Conservation (phyloP, 345 rosid genomes). For the Brassica rapa region DNA sequence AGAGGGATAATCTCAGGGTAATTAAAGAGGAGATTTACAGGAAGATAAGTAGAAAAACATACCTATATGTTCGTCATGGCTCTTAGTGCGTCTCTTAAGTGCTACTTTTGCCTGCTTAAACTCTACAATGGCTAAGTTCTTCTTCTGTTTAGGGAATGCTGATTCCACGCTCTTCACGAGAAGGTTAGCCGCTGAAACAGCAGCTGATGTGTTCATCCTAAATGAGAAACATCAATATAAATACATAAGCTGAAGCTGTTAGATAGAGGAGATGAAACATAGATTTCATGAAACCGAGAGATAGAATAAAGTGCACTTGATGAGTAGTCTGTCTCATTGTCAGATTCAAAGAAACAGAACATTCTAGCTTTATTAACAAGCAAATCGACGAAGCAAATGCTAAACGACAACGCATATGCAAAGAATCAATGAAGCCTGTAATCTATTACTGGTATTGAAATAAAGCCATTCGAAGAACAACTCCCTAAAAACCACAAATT, state of each 20-base stretch:
- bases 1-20: constrained; percentile 1
- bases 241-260: constrained; percentile 9
- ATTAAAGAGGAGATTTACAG: not conserved
- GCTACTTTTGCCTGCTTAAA: constrained; percentile 80
- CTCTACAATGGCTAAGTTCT: constrained; percentile 60
- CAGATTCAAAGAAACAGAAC: not conserved
- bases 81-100: constrained; percentile 56
- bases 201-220: constrained; percentile 66
- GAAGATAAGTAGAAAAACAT: constrained; percentile 3
- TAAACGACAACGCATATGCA: not conserved
- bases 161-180: constrained; percentile 71
- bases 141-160: constrained; percentile 81
- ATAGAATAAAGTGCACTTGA: not conserved
- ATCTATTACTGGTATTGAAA: not conserved
- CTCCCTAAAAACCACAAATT: not conserved
- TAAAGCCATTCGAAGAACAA: not conserved
- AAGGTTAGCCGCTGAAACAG: constrained; percentile 66
- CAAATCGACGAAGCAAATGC: not conserved
- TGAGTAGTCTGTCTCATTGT: not conserved
- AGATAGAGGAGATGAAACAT: constrained; percentile 8
- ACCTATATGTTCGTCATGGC: constrained; percentile 51
- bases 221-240: not conserved
- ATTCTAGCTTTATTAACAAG: not conserved
- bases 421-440: not conserved
- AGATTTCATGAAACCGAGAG: not conserved